Evolutionary conservation across 1,139 yeast genomes (phyloP).

Genomic region (Geotrichum fermentans): DNA sequence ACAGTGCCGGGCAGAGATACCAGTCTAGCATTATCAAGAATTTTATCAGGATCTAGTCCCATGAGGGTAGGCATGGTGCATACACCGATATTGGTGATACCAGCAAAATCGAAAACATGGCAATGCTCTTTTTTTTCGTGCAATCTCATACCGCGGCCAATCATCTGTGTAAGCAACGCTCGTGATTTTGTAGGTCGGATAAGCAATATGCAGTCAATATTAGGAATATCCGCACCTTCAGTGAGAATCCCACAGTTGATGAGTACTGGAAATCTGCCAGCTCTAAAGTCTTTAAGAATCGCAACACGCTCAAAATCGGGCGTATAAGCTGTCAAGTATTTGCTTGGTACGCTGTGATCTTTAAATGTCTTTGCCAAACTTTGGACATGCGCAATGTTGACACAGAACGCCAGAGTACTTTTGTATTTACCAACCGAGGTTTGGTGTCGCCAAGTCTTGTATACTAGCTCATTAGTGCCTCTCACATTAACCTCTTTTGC

Average conservation of each 20-base stretch:
- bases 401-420: conserved; percentile 75
- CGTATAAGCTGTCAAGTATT: conserved; percentile 68
- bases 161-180: conserved; percentile 74
- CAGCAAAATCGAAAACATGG: conserved; percentile 74
- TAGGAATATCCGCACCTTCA: conserved; percentile 94
- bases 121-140: conserved; percentile 61
- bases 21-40: conserved; percentile 15
- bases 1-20: neutral
- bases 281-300: conserved; percentile 54
- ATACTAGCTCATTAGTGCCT: conserved; percentile 51
- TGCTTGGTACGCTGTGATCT: conserved; percentile 60
- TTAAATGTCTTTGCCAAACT: conserved; percentile 53
- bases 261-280: conserved; percentile 62
- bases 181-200: conserved; percentile 80
- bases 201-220: conserved; percentile 72
- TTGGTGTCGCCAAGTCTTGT: conserved; percentile 53
- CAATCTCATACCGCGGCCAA: conserved; percentile 79
- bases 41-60: conserved; percentile 43
- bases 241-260: conserved; percentile 89
- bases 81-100: conserved; percentile 52
- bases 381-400: conserved; percentile 62
- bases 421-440: conserved; percentile 37
- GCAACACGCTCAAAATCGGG: conserved; percentile 48
- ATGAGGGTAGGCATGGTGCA: conserved; percentile 58
- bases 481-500: conserved; percentile 53